Evolutionary conservation across 257 asterid genomes (phyloP).

Genomic region (Nicotiana obtusifolia): DNA sequence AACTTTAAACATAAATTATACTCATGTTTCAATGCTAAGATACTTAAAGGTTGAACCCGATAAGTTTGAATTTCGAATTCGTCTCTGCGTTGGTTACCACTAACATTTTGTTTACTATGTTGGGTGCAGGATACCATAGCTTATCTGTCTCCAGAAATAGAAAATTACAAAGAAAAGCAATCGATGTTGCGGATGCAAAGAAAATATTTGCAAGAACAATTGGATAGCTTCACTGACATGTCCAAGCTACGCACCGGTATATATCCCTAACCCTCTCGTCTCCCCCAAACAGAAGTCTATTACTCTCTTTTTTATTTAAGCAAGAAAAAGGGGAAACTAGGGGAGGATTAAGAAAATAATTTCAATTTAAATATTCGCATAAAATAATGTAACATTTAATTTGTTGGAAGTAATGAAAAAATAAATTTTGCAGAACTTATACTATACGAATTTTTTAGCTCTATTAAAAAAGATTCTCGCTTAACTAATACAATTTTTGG

Average conservation of each 20-base stretch:
- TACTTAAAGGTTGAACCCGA: no score
- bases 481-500: not conserved
- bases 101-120: not conserved
- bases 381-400: no score
- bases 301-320: no score
- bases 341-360: not conserved
- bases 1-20: no score
- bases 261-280: no score
- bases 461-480: not conserved
- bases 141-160: not conserved
- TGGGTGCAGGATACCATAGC: constrained; percentile 11
- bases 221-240: not conserved
- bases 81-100: no score
- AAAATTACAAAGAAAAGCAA: not conserved
- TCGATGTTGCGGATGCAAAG: not conserved
- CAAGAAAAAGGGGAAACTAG: no score
- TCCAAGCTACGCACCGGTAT: constrained; percentile 7
- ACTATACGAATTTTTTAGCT: not conserved
- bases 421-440: no score
- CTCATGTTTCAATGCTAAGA: no score
- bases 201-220: constrained; percentile 1
- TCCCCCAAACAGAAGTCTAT: not conserved
- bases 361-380: not conserved
- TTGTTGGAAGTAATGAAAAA: no score
- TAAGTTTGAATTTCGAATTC: no score